Evolutionary conservation across 2,329 filamentous ascomycete species (phyloP).

Genomic region (Fusarium xyrophilum): DNA sequence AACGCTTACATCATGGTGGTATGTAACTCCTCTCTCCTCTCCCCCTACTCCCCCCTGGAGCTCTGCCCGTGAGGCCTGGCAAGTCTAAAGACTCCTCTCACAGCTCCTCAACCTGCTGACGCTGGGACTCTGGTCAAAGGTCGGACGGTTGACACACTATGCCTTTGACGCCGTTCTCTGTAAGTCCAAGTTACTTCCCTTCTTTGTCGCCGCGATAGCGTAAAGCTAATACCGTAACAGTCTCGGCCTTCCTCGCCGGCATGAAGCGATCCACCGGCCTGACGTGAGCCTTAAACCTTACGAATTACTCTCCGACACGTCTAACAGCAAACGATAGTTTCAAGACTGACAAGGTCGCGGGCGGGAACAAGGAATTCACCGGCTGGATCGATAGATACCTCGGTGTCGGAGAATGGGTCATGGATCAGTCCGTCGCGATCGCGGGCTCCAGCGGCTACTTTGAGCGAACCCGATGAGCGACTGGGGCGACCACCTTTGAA

Average conservation of each 20-base stretch:
- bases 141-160: slow-evolving; percentile 92
- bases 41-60: slow-evolving; percentile 3
- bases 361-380: slow-evolving; percentile 81
- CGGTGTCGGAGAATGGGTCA: slow-evolving; percentile 94
- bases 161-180: slow-evolving; percentile 93
- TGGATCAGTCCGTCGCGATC: slow-evolving; percentile 95
- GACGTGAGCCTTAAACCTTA: slow-evolving; percentile 74
- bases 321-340: slow-evolving; percentile 66
- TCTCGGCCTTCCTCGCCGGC: slow-evolving; percentile 95
- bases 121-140: slow-evolving; percentile 75
- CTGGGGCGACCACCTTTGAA: neutral
- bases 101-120: slow-evolving; percentile 72
- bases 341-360: slow-evolving; percentile 80
- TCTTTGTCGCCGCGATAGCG: neutral
- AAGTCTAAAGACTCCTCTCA: slow-evolving; percentile 47
- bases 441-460: slow-evolving; percentile 90
- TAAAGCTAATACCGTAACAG: slow-evolving; percentile 52
- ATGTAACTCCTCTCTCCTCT: slow-evolving; percentile 28
- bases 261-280: slow-evolving; percentile 97
- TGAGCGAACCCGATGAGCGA: slow-evolving; percentile 77
- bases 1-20: slow-evolving; percentile 44
- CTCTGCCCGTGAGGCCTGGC: slow-evolving; percentile 37
- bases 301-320: neutral
- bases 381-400: slow-evolving; percentile 94
- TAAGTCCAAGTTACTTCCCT: slow-evolving; percentile 55